Evolutionary conservation across 495 filamentous ascomycete genomes (phyloP), one percentile per base, ranked within the genome.

Genomic region (Chaetomium tenue): DNA sequence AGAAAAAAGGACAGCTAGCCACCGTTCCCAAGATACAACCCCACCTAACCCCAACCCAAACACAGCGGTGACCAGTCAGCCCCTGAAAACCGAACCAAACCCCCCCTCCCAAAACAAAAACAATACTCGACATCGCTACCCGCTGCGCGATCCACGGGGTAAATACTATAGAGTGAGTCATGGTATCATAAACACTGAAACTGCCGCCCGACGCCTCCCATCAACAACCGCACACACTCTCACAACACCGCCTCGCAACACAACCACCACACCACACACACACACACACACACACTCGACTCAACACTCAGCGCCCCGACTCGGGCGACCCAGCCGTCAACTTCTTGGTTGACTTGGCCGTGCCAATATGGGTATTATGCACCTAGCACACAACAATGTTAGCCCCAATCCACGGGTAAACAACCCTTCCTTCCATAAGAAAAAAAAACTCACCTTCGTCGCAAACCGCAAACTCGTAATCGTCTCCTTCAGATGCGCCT

Each of bases 381-480:
- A 88, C 86, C 84, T 87, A 7, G 6, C 46, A 23, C 46, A 50
- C 46, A 58, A 57, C 33, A 16, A 42, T 33, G 22, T 65, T 47
- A 58, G 63, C 54, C 2, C 2, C 30, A 20, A 16, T 12, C 5
- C 5, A 26, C 20, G 20, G 13, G 2, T 18, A 8, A 61, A 22
- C 39, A 28, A 23, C n/a, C 6, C 28, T 40, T 3, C 23, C 23
- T 30, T 30, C 28, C 28, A 2, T 30, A 23, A 9, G n/a, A 42
- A 61, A 20, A 46, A 30, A 33, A 7, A 16, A 77, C 76, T 76
- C 69, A 84, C 93, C 82, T 98, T 98, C 13, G 91, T 94, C 18
- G 95, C 94, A 79, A 99, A 99, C 72, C 95, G 89, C 73, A 99
- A 83, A 77, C 91, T 96, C 30, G 93, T 95, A 76, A 97, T 84